A percentile compares a stretch with the other conserved stretches of the same genome.
Conservation (phyloP, 306 rosid species). For the Lupinus albus region DNA sequence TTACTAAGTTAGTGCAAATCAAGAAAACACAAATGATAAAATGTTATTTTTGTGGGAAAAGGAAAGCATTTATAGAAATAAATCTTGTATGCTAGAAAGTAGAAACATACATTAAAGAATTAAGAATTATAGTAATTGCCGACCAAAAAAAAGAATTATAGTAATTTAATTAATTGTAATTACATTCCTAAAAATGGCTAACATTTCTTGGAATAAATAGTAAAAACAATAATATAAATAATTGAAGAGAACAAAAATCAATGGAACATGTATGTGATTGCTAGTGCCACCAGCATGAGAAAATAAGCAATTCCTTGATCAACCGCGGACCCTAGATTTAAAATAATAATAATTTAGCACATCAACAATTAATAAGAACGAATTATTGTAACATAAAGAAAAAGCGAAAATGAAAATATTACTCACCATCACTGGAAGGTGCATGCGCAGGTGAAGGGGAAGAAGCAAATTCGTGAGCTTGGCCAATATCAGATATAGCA, state of each 20-base stretch:
- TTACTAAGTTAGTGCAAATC: not conserved
- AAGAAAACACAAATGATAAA: no score
- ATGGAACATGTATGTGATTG: slow-evolving; percentile 59
- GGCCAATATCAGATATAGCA: slow-evolving; percentile 34
- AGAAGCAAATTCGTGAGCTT: slow-evolving; percentile 46
- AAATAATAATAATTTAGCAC: not conserved
- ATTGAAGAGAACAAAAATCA: no score
- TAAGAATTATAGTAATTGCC: no score
- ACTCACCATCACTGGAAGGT: slow-evolving; percentile 58
- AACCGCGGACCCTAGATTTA: slow-evolving; percentile 51
- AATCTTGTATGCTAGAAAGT: no score
- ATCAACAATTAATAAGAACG: not conserved
- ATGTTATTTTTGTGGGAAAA: no score
- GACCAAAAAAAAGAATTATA: no score
- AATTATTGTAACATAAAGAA: not conserved
- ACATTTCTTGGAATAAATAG: no score
- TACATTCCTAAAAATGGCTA: no score
- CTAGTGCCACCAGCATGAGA: slow-evolving; percentile 62
- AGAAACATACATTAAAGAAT: no score
- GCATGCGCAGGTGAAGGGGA: slow-evolving; percentile 48
- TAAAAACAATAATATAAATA: no score
- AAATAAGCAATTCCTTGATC: slow-evolving; percentile 72
- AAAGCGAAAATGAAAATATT: not conserved
- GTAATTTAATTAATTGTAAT: no score
- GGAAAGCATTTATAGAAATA: no score